Conservation (phyloP, 345 rosid species). For the Eucalyptus microcorys region DNA sequence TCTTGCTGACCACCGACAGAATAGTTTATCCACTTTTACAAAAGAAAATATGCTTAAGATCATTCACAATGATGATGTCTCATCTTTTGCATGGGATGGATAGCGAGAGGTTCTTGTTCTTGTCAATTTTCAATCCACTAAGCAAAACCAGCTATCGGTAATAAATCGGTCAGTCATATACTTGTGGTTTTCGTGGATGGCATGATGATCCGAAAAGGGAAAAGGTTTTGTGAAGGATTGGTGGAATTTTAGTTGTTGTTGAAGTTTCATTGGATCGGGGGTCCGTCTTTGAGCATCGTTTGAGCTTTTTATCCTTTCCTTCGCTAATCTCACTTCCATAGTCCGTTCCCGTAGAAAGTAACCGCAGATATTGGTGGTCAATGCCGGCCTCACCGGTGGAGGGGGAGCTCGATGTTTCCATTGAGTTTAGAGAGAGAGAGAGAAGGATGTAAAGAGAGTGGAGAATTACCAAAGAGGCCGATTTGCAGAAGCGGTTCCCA, state of each 20-base stretch:
- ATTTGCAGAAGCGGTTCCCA: not conserved
- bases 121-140: not conserved
- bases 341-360: not conserved
- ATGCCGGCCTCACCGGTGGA: not conserved
- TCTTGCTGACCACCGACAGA: not conserved
- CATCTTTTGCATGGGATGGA: not conserved
- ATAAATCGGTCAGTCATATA: not conserved
- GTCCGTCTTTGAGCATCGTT: not conserved
- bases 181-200: not conserved
- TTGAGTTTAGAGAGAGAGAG: not conserved
- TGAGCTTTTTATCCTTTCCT: not conserved
- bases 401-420: not conserved
- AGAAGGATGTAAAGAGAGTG: not conserved
- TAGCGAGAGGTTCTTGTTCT: not conserved
- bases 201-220: not conserved
- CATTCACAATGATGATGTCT: not conserved
- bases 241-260: not conserved
- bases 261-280: not conserved
- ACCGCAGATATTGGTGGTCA: not conserved
- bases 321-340: not conserved
- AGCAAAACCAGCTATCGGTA: not conserved
- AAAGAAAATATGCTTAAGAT: not conserved
- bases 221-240: not conserved
- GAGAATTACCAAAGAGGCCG: not conserved
- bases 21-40: not conserved